These are phyloP conservation scores for Mortierella sp. DNA, from an alignment of 371 early-diverging fungal species.

Conservation along the genomic window DNA sequence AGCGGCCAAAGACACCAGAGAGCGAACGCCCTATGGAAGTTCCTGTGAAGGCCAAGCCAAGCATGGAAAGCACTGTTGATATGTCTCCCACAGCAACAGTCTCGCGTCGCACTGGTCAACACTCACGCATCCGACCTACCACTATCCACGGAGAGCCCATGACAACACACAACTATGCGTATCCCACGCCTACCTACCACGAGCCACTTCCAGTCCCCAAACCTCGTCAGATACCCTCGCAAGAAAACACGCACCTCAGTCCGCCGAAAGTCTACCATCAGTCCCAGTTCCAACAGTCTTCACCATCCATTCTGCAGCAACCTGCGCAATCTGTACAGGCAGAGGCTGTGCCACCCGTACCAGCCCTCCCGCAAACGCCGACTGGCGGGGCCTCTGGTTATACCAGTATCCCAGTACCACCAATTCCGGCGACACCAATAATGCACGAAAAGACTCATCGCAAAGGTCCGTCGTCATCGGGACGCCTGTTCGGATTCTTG, in stretches of 20 bases:
- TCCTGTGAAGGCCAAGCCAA: slow-evolving; percentile 49
- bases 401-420: slow-evolving; percentile 16
- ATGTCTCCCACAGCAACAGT: slow-evolving; percentile 43
- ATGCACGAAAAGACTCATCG: slow-evolving; percentile 22
- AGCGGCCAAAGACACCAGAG: slow-evolving; percentile 29
- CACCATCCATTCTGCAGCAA: slow-evolving; percentile 27
- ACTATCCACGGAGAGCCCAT: slow-evolving; percentile 54
- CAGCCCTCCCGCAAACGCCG: slow-evolving; percentile 7
- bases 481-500: slow-evolving; percentile 48
- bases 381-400: not conserved
- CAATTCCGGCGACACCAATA: slow-evolving; percentile 7
- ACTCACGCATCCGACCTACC: slow-evolving; percentile 38
- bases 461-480: slow-evolving; percentile 45
- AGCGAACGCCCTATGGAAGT: slow-evolving; percentile 11
- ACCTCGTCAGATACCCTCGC: slow-evolving; percentile 23
- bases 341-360: slow-evolving; percentile 34
- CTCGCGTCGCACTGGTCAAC: slow-evolving; percentile 40
- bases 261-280: slow-evolving; percentile 35
- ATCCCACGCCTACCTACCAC: slow-evolving; percentile 24
- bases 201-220: slow-evolving; percentile 36
- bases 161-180: slow-evolving; percentile 31
- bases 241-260: slow-evolving; percentile 27
- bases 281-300: slow-evolving; percentile 40
- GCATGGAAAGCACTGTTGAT: slow-evolving; percentile 32
- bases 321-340: slow-evolving; percentile 6